These are phyloP conservation scores for Austroboletus festivus DNA, from an alignment of 768 basidiomycete genomes.

Conservation along the genomic window DNA sequence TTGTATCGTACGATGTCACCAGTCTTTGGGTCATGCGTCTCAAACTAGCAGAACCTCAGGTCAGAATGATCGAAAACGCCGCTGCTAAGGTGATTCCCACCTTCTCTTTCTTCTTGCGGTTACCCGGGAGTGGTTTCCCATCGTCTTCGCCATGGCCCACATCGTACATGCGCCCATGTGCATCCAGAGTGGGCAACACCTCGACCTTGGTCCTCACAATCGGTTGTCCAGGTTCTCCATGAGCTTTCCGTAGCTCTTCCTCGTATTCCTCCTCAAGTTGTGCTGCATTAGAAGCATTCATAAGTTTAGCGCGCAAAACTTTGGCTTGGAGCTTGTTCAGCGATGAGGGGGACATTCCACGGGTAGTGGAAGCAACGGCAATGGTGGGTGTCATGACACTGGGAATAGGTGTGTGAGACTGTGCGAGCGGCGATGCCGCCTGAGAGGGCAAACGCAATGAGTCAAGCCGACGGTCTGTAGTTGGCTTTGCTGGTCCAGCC, in stretches of 20 bases:
- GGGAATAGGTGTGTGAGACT: slow-evolving; percentile 81
- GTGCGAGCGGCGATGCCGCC: slow-evolving; percentile 53
- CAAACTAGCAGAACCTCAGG: slow-evolving; percentile 48
- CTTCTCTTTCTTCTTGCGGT: slow-evolving; percentile 77
- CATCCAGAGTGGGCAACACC: slow-evolving; percentile 87
- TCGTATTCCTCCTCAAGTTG: slow-evolving; percentile 86
- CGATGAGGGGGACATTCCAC: slow-evolving; percentile 68
- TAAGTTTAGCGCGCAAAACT: slow-evolving; percentile 87
- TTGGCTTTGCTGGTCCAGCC: slow-evolving; percentile 26
- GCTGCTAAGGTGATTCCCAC: slow-evolving; percentile 29
- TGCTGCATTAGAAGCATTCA: slow-evolving; percentile 73
- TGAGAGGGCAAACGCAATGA: slow-evolving; percentile 61
- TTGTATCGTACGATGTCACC: slow-evolving; percentile 88
- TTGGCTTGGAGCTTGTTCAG: slow-evolving; percentile 92
- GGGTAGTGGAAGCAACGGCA: slow-evolving; percentile 30
- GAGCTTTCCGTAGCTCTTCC: slow-evolving; percentile 50
- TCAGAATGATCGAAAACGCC: slow-evolving; percentile 1
- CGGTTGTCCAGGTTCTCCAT: slow-evolving; percentile 41
- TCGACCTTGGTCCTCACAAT: slow-evolving; percentile 62
- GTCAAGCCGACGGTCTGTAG: slow-evolving; percentile 52
- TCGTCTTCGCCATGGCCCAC: slow-evolving; percentile 78
- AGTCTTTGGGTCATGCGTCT: slow-evolving; percentile 86
- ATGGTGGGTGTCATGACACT: slow-evolving; percentile 80
- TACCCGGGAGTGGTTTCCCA: slow-evolving; percentile 50
- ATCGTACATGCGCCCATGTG: slow-evolving; percentile 82